Evolutionary conservation across 2,329 filamentous ascomycete species (phyloP).

Genomic region (Paecilomyces dactylethromorphus): DNA sequence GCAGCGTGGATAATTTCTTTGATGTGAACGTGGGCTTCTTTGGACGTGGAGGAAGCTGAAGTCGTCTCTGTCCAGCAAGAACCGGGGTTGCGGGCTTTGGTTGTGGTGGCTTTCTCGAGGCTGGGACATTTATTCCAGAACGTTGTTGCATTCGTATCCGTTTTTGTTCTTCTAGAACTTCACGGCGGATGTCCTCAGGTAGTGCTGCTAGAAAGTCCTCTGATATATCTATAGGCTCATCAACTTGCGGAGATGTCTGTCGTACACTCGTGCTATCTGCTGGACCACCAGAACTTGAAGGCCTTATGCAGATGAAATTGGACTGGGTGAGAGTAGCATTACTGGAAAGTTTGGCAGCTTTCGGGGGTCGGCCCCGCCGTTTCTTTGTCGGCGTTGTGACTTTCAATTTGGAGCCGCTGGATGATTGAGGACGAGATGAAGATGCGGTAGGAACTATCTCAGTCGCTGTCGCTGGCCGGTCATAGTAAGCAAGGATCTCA

Average conservation of each 20-base stretch:
- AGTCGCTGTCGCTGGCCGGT: conserved; percentile 19
- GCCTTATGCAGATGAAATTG: conserved; percentile 54
- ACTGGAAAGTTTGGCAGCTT: conserved; percentile 47
- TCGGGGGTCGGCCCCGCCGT: conserved; percentile 43
- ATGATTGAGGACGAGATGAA: conserved; percentile 41
- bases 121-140: conserved; percentile 42
- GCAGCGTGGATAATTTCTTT: conserved; percentile 45
- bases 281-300: conserved; percentile 9
- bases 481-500: conserved; percentile 72
- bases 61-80: conserved; percentile 15
- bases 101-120: conserved; percentile 15
- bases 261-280: conserved; percentile 9
- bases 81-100: conserved; percentile 11
- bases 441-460: conserved; percentile 29
- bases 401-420: conserved; percentile 28
- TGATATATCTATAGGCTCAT: conserved; percentile 44
- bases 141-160: conserved; percentile 54
- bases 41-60: conserved; percentile 42
- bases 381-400: conserved; percentile 63
- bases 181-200: conserved; percentile 70
- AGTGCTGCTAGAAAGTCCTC: conserved; percentile 73
- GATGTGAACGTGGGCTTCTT: conserved; percentile 57
- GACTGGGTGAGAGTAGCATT: conserved; percentile 64
- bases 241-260: conserved; percentile 19
- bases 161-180: conserved; percentile 70